Base-by-base conservation (phyloP, 805 yeast species). In the Yamadazyma olivae region DNA sequence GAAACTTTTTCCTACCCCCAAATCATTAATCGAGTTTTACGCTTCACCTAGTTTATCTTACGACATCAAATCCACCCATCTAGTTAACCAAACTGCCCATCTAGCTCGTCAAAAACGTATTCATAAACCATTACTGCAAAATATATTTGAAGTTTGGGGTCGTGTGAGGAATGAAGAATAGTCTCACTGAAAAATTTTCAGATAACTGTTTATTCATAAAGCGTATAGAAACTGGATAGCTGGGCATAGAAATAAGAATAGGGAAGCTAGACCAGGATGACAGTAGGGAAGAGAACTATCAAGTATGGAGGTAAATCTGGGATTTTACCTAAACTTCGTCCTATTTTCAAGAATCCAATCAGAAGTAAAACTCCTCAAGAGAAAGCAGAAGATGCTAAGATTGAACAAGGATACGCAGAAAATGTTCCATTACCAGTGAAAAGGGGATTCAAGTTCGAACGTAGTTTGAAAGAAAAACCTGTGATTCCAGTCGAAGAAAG, bases 241-340 rank as follows among this genome's bases (percentile, higher is more conserved):
- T n/a, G n/a, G n/a, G n/a, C n/a, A n/a, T n/a, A n/a, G n/a, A n/a
- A n/a, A n/a, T n/a, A n/a, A n/a, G n/a, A n/a, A n/a, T 13, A 8
- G 27, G 7, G 9, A 16, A 6, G 5, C 30, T 7, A 27, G 17
- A 7, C 7, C 30, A 16, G 19, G 8, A 15, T 15, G 30, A 16
- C 18, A n/a, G 19, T 75, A 74, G 72, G 78, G 35, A 75, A 73
- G 46, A 69, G 77, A 35, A 64, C 68, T 17, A 50, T 74, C 31
- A 74, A 67, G 48, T 67, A 61, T 51, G 79, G 79, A 20, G 79
- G 79, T 12, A 83, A 83, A 59, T 81, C 91, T 32, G 97, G 97
- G 56, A 70, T 86, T 33, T 70, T 90, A 45, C 97, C 97, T 32
- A 69, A 64, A 37, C 80, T 86, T 7, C 80, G 95, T 50, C 77